phyloP scores from a whole-genome alignment of 805 yeast species.

The Saturnispora silvae region DNA sequence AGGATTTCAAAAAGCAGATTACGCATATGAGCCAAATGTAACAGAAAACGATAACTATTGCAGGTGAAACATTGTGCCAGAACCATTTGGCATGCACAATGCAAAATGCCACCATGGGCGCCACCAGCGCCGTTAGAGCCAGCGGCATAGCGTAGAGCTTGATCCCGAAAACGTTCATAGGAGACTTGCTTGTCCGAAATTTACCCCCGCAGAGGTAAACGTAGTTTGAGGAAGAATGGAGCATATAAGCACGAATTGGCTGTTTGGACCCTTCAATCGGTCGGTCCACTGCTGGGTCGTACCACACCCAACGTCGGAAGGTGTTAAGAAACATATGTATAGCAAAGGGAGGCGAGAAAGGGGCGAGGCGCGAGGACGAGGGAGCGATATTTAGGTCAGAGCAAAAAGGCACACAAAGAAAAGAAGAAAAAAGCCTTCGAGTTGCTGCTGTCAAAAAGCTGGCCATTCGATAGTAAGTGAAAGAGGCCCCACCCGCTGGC shows the following conservation, averaged over 20 bases:
- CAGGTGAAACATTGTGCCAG: constrained; percentile 49
- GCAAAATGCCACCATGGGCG: constrained; percentile 43
- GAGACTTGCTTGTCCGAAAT: constrained; percentile 31
- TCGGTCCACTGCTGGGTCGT: constrained; percentile 1
- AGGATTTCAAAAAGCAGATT: constrained; percentile 39
- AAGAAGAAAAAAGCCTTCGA: no score
- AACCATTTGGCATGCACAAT: constrained; percentile 41
- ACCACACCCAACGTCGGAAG: constrained; percentile 4
- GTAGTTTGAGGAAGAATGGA: constrained; percentile 25
- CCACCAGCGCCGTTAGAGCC: constrained; percentile 6
- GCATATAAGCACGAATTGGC: constrained; percentile 35
- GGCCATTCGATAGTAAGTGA: no score
- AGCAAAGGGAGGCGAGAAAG: no score
- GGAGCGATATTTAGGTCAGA: no score
- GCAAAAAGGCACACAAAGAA: no score
- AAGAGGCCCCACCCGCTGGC: no score
- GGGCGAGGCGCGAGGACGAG: no score
- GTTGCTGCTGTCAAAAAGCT: no score
- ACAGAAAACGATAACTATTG: constrained; percentile 42
- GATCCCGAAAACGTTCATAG: background rate
- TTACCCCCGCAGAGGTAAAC: constrained; percentile 60
- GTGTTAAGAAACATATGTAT: background rate
- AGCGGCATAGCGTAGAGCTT: constrained; percentile 11
- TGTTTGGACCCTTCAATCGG: constrained; percentile 6
- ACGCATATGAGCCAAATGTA: constrained; percentile 48